Evolutionary conservation across 768 basidiomycete species (phyloP), one percentile per base, ranked within the genome.

Genomic region (Xerocomus potaroensis): DNA sequence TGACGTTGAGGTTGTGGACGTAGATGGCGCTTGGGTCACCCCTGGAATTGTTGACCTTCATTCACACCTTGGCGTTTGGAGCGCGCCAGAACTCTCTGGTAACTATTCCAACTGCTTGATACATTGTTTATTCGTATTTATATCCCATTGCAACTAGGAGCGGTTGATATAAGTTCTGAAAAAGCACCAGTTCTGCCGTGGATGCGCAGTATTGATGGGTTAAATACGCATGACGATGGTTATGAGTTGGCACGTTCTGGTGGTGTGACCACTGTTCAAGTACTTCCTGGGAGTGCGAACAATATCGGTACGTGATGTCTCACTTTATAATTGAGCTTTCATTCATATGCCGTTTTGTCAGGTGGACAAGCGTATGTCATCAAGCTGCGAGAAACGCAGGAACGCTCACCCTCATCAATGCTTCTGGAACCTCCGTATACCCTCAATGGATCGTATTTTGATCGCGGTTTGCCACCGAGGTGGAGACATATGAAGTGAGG

Each of bases 21-120:
- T 77, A 1, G 64, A 78, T 32, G 83, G 81, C 8, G 73, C 80
- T 14, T 92, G 88, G 88, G 74, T 91, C 10, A 87, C 88, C 0
- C 87, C 90, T n/a, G 89, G 82, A 51, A 70, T 72, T 32, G 71
- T 76, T n/a, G 72, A 77, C 48, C 53, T 72, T 27, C 75, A 79
- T 56, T 74, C 72, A 3, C 76, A 79, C 47, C 57, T 75, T 19
- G 77, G 71, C 5, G 74, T 75, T 9, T 64, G 57, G 14, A 53
- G 67, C n/a, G 45, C 62, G n/a, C n/a, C n/a, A n/a, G n/a, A n/a
- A n/a, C n/a, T n/a, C n/a, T n/a, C n/a, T n/a, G n/a, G n/a, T n/a
- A n/a, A n/a, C n/a, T n/a, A n/a, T n/a, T n/a, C n/a, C n/a, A n/a
- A n/a, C n/a, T n/a, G n/a, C n/a, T n/a, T n/a, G n/a, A n/a, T n/a